Evolutionary conservation across 2,329 filamentous ascomycete genomes (phyloP).

Genomic region (Fusarium incarnatum): DNA sequence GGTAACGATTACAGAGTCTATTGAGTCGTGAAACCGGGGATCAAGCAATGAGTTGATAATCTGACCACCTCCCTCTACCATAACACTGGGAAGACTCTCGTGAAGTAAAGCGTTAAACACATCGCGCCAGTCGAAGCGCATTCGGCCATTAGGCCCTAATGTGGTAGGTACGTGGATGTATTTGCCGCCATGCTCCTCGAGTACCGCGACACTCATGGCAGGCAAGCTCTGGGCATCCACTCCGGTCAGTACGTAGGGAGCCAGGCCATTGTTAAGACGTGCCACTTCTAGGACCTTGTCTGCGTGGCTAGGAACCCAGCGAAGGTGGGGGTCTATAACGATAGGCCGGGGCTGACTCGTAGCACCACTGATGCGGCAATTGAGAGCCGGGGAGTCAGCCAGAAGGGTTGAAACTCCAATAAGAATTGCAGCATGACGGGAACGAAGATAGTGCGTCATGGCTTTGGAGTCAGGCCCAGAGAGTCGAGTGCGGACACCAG

Average conservation of each 20-base stretch:
- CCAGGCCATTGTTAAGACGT: constrained; percentile 72
- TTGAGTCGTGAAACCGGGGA: constrained; percentile 67
- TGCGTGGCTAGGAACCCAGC: constrained; percentile 73
- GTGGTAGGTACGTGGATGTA: constrained; percentile 57
- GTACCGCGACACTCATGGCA: constrained; percentile 54
- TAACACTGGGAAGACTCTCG: constrained; percentile 79
- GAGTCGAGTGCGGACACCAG: constrained; percentile 83
- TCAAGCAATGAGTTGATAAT: constrained; percentile 87
- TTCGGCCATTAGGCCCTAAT: constrained; percentile 53
- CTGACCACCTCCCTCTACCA: constrained; percentile 89
- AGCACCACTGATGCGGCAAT: constrained; percentile 77
- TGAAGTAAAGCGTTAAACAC: constrained; percentile 69
- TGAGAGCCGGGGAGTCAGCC: constrained; percentile 86
- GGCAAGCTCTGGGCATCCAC: constrained; percentile 57
- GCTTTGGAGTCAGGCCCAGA: constrained; percentile 87
- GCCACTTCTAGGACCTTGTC: constrained; percentile 76
- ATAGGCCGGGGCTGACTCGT: constrained; percentile 82
- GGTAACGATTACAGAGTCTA: constrained; percentile 86
- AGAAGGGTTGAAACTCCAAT: constrained; percentile 86
- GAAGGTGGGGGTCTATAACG: constrained; percentile 80
- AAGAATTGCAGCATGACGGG: constrained; percentile 84
- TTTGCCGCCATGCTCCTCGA: constrained; percentile 65
- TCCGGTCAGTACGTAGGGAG: constrained; percentile 77
- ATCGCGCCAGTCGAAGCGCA: constrained; percentile 70
- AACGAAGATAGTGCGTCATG: constrained; percentile 93